A percentile compares a stretch with the other conserved stretches of the same genome.
Evolutionary conservation across 306 rosid species (phyloP).

Genomic region (Medicago truncatula): DNA sequence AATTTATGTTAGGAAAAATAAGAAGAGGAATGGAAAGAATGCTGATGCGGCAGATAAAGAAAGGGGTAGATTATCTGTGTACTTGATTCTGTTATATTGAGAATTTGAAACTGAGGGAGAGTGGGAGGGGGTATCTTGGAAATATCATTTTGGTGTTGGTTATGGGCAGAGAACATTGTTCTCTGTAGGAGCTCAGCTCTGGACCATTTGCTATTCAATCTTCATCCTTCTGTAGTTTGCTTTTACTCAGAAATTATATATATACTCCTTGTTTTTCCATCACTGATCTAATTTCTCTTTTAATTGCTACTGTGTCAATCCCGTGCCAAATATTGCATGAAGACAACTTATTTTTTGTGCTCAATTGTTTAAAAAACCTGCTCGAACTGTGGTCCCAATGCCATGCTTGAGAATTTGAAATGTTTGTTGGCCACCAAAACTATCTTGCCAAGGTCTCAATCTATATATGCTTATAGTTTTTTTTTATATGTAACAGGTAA

Average conservation of each 20-base stretch:
- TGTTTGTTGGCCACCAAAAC: constrained; percentile 25
- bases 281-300: background rate
- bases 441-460: constrained; percentile 28
- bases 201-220: background rate
- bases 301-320: background rate
- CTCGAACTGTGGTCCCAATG: background rate
- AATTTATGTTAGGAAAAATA: background rate
- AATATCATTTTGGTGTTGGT: background rate
- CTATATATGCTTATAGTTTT: constrained; percentile 23
- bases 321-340: constrained; percentile 2
- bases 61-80: background rate
- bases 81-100: background rate
- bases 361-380: constrained; percentile 18
- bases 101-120: background rate
- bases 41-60: background rate
- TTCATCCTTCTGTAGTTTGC: background rate
- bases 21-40: background rate
- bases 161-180: background rate
- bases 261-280: background rate
- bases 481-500: constrained; percentile 64
- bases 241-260: background rate
- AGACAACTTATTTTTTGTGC: constrained; percentile 12
- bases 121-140: background rate
- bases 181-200: background rate
- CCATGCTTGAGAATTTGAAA: constrained; percentile 30